Percentiles rank a stretch among this genome's conserved stretches.
These are phyloP conservation scores for Claviceps sp. DNA, from an alignment of 2,329 filamentous ascomycete genomes.

Conservation along the genomic window DNA sequence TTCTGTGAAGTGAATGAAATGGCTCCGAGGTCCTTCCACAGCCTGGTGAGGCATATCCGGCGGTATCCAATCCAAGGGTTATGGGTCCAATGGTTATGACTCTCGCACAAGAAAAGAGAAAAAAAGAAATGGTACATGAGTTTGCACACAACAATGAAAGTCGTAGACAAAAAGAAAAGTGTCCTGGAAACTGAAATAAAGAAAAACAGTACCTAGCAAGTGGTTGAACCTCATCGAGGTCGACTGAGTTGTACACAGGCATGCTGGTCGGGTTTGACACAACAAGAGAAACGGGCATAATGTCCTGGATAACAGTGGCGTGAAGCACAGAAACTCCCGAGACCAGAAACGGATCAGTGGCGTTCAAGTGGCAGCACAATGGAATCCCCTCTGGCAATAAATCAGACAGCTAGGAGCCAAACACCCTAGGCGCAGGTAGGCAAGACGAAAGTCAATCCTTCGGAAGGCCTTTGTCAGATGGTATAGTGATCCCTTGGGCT, in stretches of 20 bases:
- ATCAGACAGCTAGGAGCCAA: slow-evolving; percentile 2
- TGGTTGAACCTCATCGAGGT: slow-evolving; percentile 46
- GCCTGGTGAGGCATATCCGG: background rate
- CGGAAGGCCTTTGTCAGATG: slow-evolving; percentile 8
- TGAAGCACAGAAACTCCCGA: slow-evolving; percentile 4
- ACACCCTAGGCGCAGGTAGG: slow-evolving; percentile 13
- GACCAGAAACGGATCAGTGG: slow-evolving; percentile 5
- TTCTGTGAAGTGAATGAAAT: background rate
- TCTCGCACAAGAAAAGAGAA: slow-evolving; percentile 13
- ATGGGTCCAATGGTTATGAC: background rate
- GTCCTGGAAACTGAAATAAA: slow-evolving; percentile 27
- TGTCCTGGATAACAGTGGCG: slow-evolving; percentile 8
- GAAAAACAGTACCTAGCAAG: slow-evolving; percentile 50
- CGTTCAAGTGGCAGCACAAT: slow-evolving; percentile 1
- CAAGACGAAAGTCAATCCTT: slow-evolving; percentile 12
- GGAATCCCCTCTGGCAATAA: slow-evolving; percentile 10
- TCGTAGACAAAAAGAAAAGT: slow-evolving; percentile 17
- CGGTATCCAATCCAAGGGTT: background rate
- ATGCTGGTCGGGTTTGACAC: slow-evolving; percentile 35
- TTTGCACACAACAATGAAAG: slow-evolving; percentile 6
- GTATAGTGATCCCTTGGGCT: slow-evolving; percentile 4
- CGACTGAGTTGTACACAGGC: slow-evolving; percentile 39
- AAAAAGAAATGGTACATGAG: slow-evolving; percentile 4
- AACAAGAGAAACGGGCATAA: slow-evolving; percentile 35
- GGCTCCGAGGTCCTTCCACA: background rate